phyloP scores from a whole-genome alignment of 331 rosid genomes.

The Quercus lobata region DNA sequence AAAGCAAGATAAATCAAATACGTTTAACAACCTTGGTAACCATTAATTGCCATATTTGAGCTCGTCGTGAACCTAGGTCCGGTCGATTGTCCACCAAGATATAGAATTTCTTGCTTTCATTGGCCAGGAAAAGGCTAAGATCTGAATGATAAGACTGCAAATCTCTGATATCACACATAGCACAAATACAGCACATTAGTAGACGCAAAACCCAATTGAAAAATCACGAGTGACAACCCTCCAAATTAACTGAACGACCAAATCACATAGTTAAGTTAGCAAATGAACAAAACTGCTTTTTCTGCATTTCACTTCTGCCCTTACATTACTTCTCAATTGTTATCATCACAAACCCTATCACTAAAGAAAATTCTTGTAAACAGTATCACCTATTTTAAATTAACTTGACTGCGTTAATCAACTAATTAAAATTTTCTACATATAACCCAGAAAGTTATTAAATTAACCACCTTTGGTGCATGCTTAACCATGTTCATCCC shows the following conservation, averaged over 20 bases:
- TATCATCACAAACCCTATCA: background rate
- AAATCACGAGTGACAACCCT: background rate
- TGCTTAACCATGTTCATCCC: background rate
- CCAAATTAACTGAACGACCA: background rate
- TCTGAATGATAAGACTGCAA: conserved; percentile 94
- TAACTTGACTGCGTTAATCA: background rate
- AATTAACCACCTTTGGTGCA: background rate
- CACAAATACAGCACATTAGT: conserved; percentile 13
- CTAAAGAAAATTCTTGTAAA: background rate
- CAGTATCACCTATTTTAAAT: background rate
- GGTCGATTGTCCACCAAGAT: conserved; percentile 97
- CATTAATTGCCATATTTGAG: conserved; percentile 95
- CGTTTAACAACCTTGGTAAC: conserved; percentile 73
- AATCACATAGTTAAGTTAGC: conserved; percentile 12
- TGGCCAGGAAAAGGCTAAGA: conserved; percentile 78
- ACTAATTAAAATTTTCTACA: background rate
- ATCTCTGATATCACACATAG: conserved; percentile 57
- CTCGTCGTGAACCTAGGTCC: conserved; percentile 65
- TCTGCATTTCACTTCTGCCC: background rate
- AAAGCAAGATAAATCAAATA: background rate
- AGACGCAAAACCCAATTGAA: background rate
- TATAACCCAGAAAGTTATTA: background rate
- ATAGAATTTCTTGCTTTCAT: conserved; percentile 64
- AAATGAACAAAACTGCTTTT: background rate
- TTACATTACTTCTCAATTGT: background rate